Conservation (phyloP, 2,329 filamentous ascomycete species). For the Hypoxylon sp. region DNA sequence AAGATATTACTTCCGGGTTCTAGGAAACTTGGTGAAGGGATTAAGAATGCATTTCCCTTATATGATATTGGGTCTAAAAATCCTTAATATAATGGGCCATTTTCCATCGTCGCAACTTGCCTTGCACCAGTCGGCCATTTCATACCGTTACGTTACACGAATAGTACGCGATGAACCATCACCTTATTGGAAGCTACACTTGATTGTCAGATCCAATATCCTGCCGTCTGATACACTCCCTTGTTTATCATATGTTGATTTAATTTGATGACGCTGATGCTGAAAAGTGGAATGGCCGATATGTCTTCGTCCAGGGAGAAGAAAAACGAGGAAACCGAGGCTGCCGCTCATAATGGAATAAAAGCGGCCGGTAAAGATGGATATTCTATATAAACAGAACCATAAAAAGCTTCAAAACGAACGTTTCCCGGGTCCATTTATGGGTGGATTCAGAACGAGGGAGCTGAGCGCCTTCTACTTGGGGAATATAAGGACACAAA, state of each 20-base stretch:
- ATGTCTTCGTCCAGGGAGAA: slow-evolving; percentile 5
- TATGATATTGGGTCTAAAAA: background rate
- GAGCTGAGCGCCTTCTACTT: slow-evolving; percentile 35
- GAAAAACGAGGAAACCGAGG: slow-evolving; percentile 20
- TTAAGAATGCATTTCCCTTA: background rate
- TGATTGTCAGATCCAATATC: slow-evolving; percentile 2
- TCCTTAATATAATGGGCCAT: background rate
- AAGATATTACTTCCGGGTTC: background rate
- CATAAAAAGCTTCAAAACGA: slow-evolving; percentile 15
- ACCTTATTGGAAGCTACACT: slow-evolving; percentile 4
- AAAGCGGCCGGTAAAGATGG: slow-evolving; percentile 13
- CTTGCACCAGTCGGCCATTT: background rate
- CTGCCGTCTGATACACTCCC: slow-evolving; percentile 1
- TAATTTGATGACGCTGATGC: slow-evolving; percentile 21
- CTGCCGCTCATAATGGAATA: slow-evolving; percentile 26
- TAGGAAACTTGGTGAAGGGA: background rate
- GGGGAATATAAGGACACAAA: slow-evolving; percentile 28
- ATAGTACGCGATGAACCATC: slow-evolving; percentile 3
- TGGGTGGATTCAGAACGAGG: slow-evolving; percentile 7
- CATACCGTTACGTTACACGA: slow-evolving; percentile 4
- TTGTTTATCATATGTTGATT: slow-evolving; percentile 10
- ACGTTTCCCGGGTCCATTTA: slow-evolving; percentile 36
- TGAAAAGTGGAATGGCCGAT: slow-evolving; percentile 24
- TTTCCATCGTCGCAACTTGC: background rate
- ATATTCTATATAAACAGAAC: slow-evolving; percentile 5